A percentile compares a stretch with the other conserved stretches of the same genome.
These are phyloP conservation scores for Aeschynomene evenia DNA, from an alignment of 306 rosid genomes.

Conservation along the genomic window DNA sequence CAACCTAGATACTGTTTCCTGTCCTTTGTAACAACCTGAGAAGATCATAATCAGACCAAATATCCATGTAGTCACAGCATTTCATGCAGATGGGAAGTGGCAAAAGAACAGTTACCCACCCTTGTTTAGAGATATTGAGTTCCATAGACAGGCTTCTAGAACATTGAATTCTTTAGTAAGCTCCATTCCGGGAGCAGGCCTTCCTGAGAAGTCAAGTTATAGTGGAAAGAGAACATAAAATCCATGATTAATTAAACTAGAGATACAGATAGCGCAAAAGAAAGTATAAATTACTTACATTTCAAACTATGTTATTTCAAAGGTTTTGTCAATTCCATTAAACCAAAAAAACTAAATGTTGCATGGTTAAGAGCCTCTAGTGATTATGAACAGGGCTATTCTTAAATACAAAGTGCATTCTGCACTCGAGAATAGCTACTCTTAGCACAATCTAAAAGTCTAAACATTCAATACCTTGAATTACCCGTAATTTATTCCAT, in stretches of 20 bases:
- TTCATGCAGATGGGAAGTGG: slow-evolving; percentile 15
- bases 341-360: background rate
- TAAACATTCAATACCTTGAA: slow-evolving; percentile 51
- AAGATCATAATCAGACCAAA: slow-evolving; percentile 32
- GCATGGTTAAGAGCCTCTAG: slow-evolving; percentile 1
- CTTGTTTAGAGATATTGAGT: slow-evolving; percentile 77
- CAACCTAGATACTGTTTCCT: slow-evolving; percentile 90
- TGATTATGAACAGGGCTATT: background rate
- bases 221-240: background rate
- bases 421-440: background rate
- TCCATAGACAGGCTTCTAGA: slow-evolving; percentile 90
- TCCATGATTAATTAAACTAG: slow-evolving; percentile 17
- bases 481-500: slow-evolving; percentile 83
- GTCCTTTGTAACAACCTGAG: slow-evolving; percentile 94
- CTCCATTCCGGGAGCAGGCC: slow-evolving; percentile 88
- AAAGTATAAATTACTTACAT: background rate
- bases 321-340: background rate
- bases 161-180: slow-evolving; percentile 91
- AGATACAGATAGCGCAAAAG: background rate
- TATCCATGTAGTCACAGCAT: slow-evolving; percentile 9
- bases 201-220: slow-evolving; percentile 54
- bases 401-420: background rate
- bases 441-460: slow-evolving; percentile 14
- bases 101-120: slow-evolving; percentile 47
- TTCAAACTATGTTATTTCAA: background rate